Conservation (phyloP, 176 grass and related monocot genomes). For the Dactylis glomerata region DNA sequence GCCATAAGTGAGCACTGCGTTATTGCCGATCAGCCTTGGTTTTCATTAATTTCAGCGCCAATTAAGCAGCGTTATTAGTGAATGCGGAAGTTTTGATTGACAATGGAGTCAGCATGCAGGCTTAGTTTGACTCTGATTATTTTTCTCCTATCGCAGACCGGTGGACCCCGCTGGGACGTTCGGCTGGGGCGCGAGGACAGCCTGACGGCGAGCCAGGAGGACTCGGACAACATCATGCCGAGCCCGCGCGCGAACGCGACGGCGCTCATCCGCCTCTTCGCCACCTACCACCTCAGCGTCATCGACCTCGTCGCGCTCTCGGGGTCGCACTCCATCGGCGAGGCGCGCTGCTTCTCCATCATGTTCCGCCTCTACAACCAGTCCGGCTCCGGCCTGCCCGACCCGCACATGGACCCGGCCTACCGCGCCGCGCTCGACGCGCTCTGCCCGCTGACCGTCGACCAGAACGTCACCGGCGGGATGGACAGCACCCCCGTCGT, state of each 20-base stretch:
- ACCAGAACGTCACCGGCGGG: conserved; percentile 61
- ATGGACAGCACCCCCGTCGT: conserved; percentile 67
- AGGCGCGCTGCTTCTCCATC: conserved; percentile 89
- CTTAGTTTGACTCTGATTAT: not conserved
- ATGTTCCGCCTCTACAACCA: conserved; percentile 95
- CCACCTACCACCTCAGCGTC: conserved; percentile 57
- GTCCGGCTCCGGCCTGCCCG: conserved; percentile 70
- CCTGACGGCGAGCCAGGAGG: conserved; percentile 70
- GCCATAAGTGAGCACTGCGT: not conserved
- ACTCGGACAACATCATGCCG: conserved; percentile 75
- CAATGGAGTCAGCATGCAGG: not conserved
- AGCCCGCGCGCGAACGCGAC: conserved; percentile 75
- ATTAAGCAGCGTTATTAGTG: not conserved
- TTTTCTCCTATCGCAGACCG: conserved; percentile 43
- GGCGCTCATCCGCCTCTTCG: conserved; percentile 65
- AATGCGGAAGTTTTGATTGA: not conserved
- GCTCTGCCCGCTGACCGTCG: conserved; percentile 58
- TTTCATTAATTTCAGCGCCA: not conserved
- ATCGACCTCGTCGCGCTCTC: conserved; percentile 86
- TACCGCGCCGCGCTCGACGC: conserved; percentile 47
- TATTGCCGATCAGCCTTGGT: not conserved
- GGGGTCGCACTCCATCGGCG: conserved; percentile 81
- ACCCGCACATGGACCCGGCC: conserved; percentile 72
- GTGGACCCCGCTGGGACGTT: conserved; percentile 80
- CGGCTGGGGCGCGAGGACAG: conserved; percentile 78